These are phyloP conservation scores for Trichoderma atrobrunneum DNA, from an alignment of 2,329 filamentous ascomycete genomes.

Conservation along the genomic window DNA sequence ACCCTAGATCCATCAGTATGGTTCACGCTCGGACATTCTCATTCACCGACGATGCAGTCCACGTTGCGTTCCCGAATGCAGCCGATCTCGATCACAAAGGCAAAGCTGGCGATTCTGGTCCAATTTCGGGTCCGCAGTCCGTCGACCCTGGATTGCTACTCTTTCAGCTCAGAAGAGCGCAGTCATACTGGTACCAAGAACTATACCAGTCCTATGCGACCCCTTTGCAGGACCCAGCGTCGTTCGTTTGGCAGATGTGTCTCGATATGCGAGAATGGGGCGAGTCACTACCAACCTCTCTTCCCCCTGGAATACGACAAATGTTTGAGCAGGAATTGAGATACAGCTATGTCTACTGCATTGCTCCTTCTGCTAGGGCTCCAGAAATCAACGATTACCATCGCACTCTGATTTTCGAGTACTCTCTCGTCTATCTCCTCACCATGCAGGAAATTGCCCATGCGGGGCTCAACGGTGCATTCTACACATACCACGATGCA, in stretches of 20 bases:
- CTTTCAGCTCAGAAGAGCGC: slow-evolving; percentile 77
- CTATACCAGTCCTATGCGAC: slow-evolving; percentile 76
- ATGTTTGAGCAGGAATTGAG: slow-evolving; percentile 85
- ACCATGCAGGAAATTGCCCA: slow-evolving; percentile 67
- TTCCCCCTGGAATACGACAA: slow-evolving; percentile 64
- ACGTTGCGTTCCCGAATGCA: slow-evolving; percentile 70
- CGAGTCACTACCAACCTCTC: slow-evolving; percentile 65
- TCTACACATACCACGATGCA: slow-evolving; percentile 85
- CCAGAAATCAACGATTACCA: slow-evolving; percentile 73
- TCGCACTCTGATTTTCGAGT: slow-evolving; percentile 79
- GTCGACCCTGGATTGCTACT: slow-evolving; percentile 72
- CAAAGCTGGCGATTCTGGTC: slow-evolving; percentile 41
- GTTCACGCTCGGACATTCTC: slow-evolving; percentile 86
- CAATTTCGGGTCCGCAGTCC: slow-evolving; percentile 46
- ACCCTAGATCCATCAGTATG: slow-evolving; percentile 74
- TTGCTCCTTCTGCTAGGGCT: slow-evolving; percentile 74
- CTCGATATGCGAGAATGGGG: slow-evolving; percentile 78
- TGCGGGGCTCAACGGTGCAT: slow-evolving; percentile 57
- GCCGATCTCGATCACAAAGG: slow-evolving; percentile 43
- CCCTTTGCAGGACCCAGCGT: slow-evolving; percentile 64
- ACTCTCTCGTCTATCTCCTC: slow-evolving; percentile 77
- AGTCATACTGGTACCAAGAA: slow-evolving; percentile 87
- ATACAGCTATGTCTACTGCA: slow-evolving; percentile 87
- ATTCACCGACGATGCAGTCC: slow-evolving; percentile 84
- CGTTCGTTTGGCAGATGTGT: slow-evolving; percentile 74